A percentile compares a stretch with the other conserved stretches of the same genome.
Evolutionary conservation across 2,329 filamentous ascomycete species (phyloP).

Genomic region (Neonectria hederae): DNA sequence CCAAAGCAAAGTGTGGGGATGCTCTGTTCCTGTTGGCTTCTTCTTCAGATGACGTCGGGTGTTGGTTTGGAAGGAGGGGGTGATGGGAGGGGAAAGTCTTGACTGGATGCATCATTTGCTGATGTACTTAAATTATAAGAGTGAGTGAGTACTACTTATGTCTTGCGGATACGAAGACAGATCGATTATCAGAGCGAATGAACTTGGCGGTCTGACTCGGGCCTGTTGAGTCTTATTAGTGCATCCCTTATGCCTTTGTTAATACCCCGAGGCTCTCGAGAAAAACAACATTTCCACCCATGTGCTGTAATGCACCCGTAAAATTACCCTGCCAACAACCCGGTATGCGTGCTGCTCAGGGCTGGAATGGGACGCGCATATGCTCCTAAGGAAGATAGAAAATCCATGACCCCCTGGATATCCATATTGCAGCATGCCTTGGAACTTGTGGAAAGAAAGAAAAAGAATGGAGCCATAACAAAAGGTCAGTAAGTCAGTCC

Average conservation of each 20-base stretch:
- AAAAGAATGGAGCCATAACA: slow-evolving; percentile 9
- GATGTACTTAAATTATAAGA: too few species aligned
- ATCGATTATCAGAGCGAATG: background rate
- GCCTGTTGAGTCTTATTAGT: background rate
- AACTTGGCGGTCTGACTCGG: background rate
- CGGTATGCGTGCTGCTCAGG: slow-evolving; percentile 10
- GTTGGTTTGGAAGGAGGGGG: slow-evolving; percentile 17
- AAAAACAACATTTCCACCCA: background rate
- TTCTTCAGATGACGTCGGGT: slow-evolving; percentile 18
- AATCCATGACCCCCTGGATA: background rate
- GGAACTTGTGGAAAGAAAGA: slow-evolving; percentile 1
- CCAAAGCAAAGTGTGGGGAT: slow-evolving; percentile 6
- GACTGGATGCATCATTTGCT: slow-evolving; percentile 11
- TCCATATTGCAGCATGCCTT: background rate
- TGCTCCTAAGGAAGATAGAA: background rate
- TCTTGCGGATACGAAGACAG: background rate
- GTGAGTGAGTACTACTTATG: too few species aligned
- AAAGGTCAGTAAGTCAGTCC: slow-evolving; percentile 6
- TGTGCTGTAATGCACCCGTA: slow-evolving; percentile 12
- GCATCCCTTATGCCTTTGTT: background rate
- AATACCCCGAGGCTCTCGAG: background rate
- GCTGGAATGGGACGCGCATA: background rate
- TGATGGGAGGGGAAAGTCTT: slow-evolving; percentile 1
- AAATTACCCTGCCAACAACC: background rate
- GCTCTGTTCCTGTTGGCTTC: slow-evolving; percentile 8